Evolutionary conservation across 1,284 basidiomycete genomes (phyloP), one percentile per base, ranked within the genome.

Genomic region (Golubevia pallescens): DNA sequence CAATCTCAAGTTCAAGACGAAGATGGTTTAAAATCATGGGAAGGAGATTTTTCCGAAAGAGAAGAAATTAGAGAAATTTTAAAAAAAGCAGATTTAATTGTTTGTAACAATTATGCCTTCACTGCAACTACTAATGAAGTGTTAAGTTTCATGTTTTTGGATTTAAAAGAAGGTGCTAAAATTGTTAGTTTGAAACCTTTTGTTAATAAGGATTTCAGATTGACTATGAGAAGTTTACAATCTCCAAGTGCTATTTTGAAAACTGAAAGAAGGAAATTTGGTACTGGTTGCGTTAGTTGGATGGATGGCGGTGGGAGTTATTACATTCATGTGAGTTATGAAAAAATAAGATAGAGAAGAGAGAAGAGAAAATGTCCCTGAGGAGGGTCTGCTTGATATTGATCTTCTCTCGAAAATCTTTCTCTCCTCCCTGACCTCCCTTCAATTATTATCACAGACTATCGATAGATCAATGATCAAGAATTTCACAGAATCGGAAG

Each of bases 131-230:
- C 89, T 10, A 90, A 89, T 77, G 87, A 88, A 38, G 86, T 87
- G 23, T 85, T 90, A 14, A 87, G 87, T 2, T 79, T 88, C 32
- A 81, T 88, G 56, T 90, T 90, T 77, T 84, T 90, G 28, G 89
- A 90, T 60, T 80, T 90, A 38, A 88, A 87, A 69, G 87, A 89
- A 28, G 86, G 87, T 7, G 87, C 88, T 0, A 85, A 83, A 59
- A 87, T 90, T 53, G 86, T 90, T 64, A 87, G 86, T 19, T 78
- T 90, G 21, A 88, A 89, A 65, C 88, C 88, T 2, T 89, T 89
- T 70, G 86, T 88, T 20, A 86, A 86, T 2, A 85, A 87, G 21
- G 86, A 87, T 42, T 88, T 88, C 70, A 82, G 88, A 57, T 80
- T 89, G 69, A 88, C 87, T 62, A 87, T 77, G 75, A 78, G 67